Base-by-base conservation (phyloP, 768 basidiomycete species). In the Phlebiopsis flavidoalba region DNA sequence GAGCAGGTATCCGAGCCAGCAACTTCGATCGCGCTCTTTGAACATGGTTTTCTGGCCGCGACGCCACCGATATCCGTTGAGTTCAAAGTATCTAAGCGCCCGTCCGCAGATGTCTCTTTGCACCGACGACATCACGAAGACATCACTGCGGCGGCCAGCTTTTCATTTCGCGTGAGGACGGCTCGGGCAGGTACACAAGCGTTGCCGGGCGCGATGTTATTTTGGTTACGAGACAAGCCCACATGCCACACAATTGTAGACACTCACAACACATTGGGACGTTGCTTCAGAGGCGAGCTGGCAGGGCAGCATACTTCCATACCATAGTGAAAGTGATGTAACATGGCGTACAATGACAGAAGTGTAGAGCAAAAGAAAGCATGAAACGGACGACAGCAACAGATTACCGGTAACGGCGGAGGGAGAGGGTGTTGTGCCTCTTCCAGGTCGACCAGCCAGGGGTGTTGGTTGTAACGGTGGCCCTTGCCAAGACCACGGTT, bases 401-500 rank as follows among this genome's bases (percentile, higher is more conserved):
- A 67, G 57, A 62, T 83, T 70, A 93, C 76, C 91, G 87, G 83
- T 93, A 93, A 65, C 91, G 87, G 72, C 88, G 91, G 64, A 93
- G 83, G 75, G 86, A 89, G 83, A 93, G 90, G 15, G 95, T 97
- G 85, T 98, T 99, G 94, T 98, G 92, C 75, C 83, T 94, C 78
- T 92, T 94, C 95, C 95, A 98, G 77, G 91, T 93, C 10, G 93
- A 89, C 64, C 87, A 85, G 68, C 87, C 85, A 50, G 94, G 93
- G 48, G 88, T 86, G 74, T n/a, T 98, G 93, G 80, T 98, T 97
- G 91, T 93, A 79, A 66, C 88, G 86, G 72, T 91, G 85, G 51
- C 96, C 96, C 77, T 98, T 98, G 80, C 95, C 96, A 71, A 98
- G 75, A 69, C 97, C 96, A 77, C 96, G 90, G 82, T 97, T 98